phyloP scores from a whole-genome alignment of 768 basidiomycete species.

The Tulasnella sp. region DNA sequence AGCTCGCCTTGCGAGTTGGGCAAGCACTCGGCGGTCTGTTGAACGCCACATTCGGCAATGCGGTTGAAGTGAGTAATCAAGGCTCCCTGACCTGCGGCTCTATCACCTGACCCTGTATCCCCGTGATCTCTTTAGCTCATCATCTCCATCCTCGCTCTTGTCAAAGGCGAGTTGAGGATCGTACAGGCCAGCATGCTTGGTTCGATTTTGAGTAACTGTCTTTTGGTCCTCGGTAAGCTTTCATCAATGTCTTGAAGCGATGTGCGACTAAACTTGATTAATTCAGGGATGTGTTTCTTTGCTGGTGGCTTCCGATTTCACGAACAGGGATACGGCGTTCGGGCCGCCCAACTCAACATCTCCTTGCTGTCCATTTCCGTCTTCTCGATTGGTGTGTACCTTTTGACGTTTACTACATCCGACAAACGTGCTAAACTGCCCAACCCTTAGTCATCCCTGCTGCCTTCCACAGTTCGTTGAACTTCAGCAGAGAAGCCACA shows the following conservation, averaged over 20 bases:
- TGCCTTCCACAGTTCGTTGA: conserved; percentile 13
- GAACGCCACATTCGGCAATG: conserved; percentile 44
- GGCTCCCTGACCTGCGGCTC: neutral
- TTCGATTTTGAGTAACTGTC: conserved; percentile 11
- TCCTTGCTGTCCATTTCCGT: conserved; percentile 48
- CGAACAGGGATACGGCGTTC: conserved; percentile 69
- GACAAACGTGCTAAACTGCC: no score
- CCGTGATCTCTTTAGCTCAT: conserved; percentile 1
- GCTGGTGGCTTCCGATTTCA: conserved; percentile 70
- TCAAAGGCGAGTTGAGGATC: conserved; percentile 64
- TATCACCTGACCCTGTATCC: neutral
- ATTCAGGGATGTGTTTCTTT: conserved; percentile 88
- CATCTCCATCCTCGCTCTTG: conserved; percentile 48
- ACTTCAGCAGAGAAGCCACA: conserved; percentile 4
- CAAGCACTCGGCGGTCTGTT: conserved; percentile 72
- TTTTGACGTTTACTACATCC: neutral
- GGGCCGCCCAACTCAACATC: conserved; percentile 59
- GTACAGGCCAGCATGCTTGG: conserved; percentile 51
- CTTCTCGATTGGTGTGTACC: conserved; percentile 3
- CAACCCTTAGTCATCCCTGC: conserved; percentile 12
- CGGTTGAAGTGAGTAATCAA: conserved; percentile 39
- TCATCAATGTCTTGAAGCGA: neutral
- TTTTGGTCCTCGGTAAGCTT: conserved; percentile 8
- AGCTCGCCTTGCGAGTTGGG: conserved; percentile 67
- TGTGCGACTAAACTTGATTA: conserved; percentile 31